Percentiles rank a stretch among this genome's conserved stretches.
These are phyloP conservation scores for Pisolithus albus DNA, from an alignment of 768 basidiomycete species.

Conservation along the genomic window DNA sequence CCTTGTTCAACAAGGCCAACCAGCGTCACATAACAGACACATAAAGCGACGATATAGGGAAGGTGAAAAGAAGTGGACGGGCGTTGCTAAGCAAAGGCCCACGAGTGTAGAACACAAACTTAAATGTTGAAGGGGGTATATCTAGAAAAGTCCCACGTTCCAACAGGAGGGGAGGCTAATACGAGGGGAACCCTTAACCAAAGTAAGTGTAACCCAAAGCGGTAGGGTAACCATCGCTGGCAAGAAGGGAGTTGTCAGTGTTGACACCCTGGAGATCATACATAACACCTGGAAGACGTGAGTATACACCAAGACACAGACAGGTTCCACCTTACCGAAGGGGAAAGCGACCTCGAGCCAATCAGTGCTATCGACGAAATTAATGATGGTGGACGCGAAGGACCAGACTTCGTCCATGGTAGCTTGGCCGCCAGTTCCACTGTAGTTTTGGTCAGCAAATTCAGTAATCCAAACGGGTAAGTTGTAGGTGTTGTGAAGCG, in stretches of 20 bases:
- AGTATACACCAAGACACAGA: constrained; percentile 1
- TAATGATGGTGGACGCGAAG: constrained; percentile 39
- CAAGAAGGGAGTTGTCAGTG: constrained; percentile 44
- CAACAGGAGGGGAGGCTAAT: not conserved
- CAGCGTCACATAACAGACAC: not conserved
- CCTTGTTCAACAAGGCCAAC: constrained; percentile 4
- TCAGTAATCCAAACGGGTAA: constrained; percentile 54
- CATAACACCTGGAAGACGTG: constrained; percentile 40
- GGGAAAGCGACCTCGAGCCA: constrained; percentile 37
- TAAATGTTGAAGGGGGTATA: not conserved
- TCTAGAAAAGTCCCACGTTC: not conserved
- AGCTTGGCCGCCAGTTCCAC: constrained; percentile 33
- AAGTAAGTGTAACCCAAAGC: constrained; percentile 48
- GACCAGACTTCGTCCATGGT: constrained; percentile 28
- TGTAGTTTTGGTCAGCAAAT: constrained; percentile 65
- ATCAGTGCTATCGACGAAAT: constrained; percentile 37
- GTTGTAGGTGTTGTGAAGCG: constrained; percentile 39
- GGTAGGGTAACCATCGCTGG: constrained; percentile 37
- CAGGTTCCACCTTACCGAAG: constrained; percentile 48
- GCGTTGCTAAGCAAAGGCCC: not conserved
- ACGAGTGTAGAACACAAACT: not conserved
- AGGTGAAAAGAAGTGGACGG: not conserved
- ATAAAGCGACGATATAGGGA: not conserved
- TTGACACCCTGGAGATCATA: constrained; percentile 48
- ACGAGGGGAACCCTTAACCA: constrained; percentile 1